phyloP scores from a whole-genome alignment of 331 rosid species.

The Dryas integrifolia region DNA sequence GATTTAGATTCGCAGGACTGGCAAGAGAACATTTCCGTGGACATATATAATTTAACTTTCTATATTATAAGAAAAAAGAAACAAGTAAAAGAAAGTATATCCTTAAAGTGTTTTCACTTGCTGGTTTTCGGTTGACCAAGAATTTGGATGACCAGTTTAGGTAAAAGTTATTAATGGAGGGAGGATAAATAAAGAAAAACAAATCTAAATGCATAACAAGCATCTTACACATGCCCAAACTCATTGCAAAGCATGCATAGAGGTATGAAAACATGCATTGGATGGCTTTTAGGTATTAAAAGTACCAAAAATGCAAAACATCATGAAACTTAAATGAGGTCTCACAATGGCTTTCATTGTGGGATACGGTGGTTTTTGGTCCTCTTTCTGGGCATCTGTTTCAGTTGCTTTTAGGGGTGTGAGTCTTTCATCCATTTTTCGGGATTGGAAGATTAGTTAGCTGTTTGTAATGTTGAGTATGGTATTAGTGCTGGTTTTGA shows the following conservation, averaged over 20 bases:
- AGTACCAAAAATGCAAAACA: not conserved
- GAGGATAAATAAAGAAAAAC: not conserved
- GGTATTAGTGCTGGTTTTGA: no score
- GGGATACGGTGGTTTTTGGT: no score
- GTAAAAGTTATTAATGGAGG: not conserved
- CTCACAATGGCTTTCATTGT: not conserved
- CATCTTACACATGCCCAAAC: not conserved
- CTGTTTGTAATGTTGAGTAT: no score
- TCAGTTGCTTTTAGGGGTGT: no score
- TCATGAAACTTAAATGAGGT: not conserved
- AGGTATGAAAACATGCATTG: no score
- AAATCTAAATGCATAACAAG: not conserved
- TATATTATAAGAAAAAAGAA: no score
- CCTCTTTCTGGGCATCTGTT: no score
- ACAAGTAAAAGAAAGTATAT: not conserved
- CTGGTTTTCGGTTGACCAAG: not conserved
- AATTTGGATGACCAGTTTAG: not conserved
- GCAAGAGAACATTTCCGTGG: no score
- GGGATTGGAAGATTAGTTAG: no score
- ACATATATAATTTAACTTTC: not conserved
- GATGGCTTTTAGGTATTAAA: not conserved
- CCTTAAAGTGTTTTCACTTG: not conserved
- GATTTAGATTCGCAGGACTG: no score
- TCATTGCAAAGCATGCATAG: not conserved
- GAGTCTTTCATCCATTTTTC: no score